These are phyloP conservation scores for Yarrowia phangngaensis DNA, from an alignment of 805 yeast species.

Conservation along the genomic window DNA sequence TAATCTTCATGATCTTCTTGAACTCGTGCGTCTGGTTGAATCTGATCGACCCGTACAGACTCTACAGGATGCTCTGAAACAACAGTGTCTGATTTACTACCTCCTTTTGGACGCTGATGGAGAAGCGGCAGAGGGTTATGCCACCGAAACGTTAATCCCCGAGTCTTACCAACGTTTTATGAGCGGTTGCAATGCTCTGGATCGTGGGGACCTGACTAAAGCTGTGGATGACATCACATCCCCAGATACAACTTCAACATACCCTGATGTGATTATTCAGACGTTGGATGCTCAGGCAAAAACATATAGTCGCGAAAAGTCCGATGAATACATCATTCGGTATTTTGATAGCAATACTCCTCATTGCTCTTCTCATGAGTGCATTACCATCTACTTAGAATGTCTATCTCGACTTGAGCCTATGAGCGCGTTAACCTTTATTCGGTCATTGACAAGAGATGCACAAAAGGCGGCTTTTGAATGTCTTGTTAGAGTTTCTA, in stretches of 20 bases:
- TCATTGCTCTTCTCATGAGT: background rate
- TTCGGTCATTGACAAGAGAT: background rate
- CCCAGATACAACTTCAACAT: constrained; percentile 13
- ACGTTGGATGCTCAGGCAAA: constrained; percentile 1
- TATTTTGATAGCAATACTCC: constrained; percentile 5
- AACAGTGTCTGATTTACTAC: constrained; percentile 9
- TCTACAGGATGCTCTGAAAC: constrained; percentile 12
- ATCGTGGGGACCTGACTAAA: background rate
- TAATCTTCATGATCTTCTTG: background rate
- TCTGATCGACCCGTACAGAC: background rate
- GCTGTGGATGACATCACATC: constrained; percentile 3
- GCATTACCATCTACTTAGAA: background rate
- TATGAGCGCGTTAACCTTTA: constrained; percentile 1
- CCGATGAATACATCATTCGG: constrained; percentile 1
- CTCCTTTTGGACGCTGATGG: background rate
- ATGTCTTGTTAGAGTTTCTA: constrained; percentile 4
- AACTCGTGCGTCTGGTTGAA: constrained; percentile 3
- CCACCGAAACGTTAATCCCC: background rate
- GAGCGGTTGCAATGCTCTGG: constrained; percentile 21
- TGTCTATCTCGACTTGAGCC: constrained; percentile 9
- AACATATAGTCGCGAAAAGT: background rate
- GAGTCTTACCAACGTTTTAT: constrained; percentile 4
- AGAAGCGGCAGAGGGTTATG: constrained; percentile 13
- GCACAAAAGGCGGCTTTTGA: constrained; percentile 1
- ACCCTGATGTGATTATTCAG: constrained; percentile 5